A percentile compares a stretch with the other conserved stretches of the same genome.
Evolutionary conservation across 202 grass and related monocot species (phyloP).

Genomic region (Schoenoplectus triqueter): DNA sequence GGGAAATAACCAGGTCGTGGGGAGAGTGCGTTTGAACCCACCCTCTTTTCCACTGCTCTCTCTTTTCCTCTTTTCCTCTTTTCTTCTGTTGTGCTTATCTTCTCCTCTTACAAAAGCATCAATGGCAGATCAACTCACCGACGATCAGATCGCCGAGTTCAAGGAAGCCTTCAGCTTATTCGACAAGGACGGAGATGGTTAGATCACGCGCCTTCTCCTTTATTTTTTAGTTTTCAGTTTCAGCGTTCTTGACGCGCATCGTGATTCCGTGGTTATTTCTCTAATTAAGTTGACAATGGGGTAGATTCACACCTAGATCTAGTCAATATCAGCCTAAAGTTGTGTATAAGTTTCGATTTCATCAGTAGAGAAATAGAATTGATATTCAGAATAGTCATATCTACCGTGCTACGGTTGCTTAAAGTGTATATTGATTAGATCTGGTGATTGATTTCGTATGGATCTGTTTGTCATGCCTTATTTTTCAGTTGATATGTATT

Average conservation of each 20-base stretch:
- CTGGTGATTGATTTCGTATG: conserved; percentile 3
- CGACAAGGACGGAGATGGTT: conserved; percentile 52
- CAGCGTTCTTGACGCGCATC: conserved; percentile 15
- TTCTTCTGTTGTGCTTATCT: conserved; percentile 26
- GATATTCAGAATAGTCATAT: neutral
- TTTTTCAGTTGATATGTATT: neutral
- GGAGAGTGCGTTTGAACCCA: conserved; percentile 28
- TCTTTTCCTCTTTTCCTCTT: conserved; percentile 10
- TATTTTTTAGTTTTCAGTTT: neutral
- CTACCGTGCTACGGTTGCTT: neutral
- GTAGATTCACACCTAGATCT: conserved; percentile 7
- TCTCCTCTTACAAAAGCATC: conserved; percentile 5
- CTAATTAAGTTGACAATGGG: neutral
- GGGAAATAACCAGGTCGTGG: neutral
- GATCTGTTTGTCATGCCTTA: conserved; percentile 23
- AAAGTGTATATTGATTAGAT: conserved; percentile 9
- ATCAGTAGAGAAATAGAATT: conserved; percentile 16
- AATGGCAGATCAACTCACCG: conserved; percentile 51
- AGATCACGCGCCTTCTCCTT: conserved; percentile 19
- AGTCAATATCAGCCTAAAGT: neutral
- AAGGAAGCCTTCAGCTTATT: conserved; percentile 45
- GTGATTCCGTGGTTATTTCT: conserved; percentile 13
- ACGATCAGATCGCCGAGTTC: conserved; percentile 48
- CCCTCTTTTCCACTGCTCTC: conserved; percentile 27
- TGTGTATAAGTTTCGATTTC: neutral